Evolutionary conservation across 352 stramenopile species (phyloP), one percentile per base, ranked within the genome.

Genomic region (Phytophthora pseudosyringae): DNA sequence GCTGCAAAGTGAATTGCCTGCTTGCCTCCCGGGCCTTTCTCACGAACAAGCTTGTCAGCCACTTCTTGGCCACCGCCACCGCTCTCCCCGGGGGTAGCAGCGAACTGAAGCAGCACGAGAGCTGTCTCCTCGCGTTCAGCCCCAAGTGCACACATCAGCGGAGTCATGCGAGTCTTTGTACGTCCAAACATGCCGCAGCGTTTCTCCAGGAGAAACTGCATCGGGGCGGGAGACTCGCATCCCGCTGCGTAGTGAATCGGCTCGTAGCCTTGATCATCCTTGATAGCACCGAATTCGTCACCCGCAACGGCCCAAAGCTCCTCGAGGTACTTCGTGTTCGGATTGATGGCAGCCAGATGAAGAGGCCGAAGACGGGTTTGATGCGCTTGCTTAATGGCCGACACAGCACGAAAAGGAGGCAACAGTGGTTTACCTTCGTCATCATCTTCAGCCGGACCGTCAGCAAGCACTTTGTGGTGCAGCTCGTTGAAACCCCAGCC

Each of bases 281-380:
- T 89, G 1, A 76, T 76, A 1, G 62, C 69, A 9, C 70, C 68
- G 32, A 67, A 84, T 29, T 90, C 81, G 28, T 81, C 76, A 1
- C 86, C 75, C 2, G 70, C 80, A 5, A 70, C 69, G 5, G 83
- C 79, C 81, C 81, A 92, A 11, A 94, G 59, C 9, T 64, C 55
- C 32, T 86, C 67, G 9, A 94, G 61, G 46, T 90, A 88, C 58
- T 80, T 86, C 0, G 59, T 77, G 33, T 92, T 89, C 2, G 86
- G 83, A 21, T 94, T 93, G 54, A 94, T 91, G 1, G 78, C 76
- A 8, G 86, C 83, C 13, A 94, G 54, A 38, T 94, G 86, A 15
- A 94, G 54, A 12, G 86, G 86, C 0, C 81, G 81, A n/a, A 94
- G 75, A 10, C 74, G 73, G 2, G 81, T 89, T 38, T 89, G 69